phyloP scores from a whole-genome alignment of 2,329 filamentous ascomycete genomes.

The Metarhizium rileyi region DNA sequence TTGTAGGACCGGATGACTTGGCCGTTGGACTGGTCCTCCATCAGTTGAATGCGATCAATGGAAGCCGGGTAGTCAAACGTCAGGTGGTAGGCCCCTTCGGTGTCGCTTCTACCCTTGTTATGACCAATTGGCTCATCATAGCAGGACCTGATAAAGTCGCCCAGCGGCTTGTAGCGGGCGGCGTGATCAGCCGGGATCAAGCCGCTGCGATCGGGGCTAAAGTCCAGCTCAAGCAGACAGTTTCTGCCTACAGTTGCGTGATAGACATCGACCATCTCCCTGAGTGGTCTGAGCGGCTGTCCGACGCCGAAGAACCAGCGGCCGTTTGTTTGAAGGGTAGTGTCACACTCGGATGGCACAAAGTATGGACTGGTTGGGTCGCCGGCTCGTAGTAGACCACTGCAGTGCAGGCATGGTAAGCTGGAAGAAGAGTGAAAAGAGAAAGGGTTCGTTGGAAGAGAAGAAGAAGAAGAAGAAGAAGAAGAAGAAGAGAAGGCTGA shows the following conservation, averaged over 20 bases:
- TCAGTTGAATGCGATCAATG: slow-evolving; percentile 15
- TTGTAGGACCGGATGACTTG: slow-evolving; percentile 16
- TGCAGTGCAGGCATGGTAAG: too few relatives aligned
- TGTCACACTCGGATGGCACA: slow-evolving; percentile 16
- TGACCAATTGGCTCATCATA: neutral
- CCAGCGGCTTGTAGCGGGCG: slow-evolving; percentile 15
- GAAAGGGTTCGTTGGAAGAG: too few relatives aligned
- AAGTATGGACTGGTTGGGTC: slow-evolving; percentile 14
- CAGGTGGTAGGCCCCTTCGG: neutral
- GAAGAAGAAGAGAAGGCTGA: too few relatives aligned
- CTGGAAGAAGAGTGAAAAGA: too few relatives aligned
- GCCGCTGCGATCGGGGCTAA: slow-evolving; percentile 15
- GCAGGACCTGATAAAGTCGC: slow-evolving; percentile 12
- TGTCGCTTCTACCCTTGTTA: neutral
- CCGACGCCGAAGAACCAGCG: slow-evolving; percentile 17
- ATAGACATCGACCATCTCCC: slow-evolving; percentile 16
- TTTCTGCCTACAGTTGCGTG: slow-evolving; percentile 16
- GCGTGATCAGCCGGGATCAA: slow-evolving; percentile 14
- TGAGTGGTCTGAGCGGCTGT: slow-evolving; percentile 12
- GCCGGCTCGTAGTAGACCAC: slow-evolving; percentile 13
- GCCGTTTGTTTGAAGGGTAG: slow-evolving; percentile 13
- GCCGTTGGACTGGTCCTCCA: slow-evolving; percentile 17
- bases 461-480: too few relatives aligned
- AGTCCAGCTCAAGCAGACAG: slow-evolving; percentile 15
- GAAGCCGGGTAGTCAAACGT: slow-evolving; percentile 10